A percentile compares a stretch with the other conserved stretches of the same genome.
Evolutionary conservation across 768 basidiomycete species (phyloP).

Genomic region (Daedaleopsis nitida): DNA sequence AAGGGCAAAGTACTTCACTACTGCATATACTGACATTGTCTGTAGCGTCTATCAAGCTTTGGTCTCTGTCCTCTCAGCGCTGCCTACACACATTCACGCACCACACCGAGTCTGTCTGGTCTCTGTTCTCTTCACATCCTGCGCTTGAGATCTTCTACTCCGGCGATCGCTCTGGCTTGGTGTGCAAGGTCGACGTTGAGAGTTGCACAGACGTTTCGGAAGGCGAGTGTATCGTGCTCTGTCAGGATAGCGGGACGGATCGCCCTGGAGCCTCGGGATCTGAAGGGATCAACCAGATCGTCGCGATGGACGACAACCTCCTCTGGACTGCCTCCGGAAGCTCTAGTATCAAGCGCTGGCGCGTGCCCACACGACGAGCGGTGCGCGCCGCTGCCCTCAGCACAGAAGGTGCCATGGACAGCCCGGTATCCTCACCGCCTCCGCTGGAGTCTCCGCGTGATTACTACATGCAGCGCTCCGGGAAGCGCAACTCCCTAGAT

Average conservation of each 20-base stretch:
- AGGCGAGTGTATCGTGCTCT: conserved; percentile 86
- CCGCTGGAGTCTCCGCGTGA: conserved; percentile 13
- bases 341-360: conserved; percentile 84
- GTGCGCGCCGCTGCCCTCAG: conserved; percentile 32
- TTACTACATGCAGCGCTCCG: conserved; percentile 12
- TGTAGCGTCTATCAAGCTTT: conserved; percentile 82
- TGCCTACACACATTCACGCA: conserved; percentile 96
- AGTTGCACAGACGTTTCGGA: conserved; percentile 79
- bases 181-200: conserved; percentile 91
- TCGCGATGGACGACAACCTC: conserved; percentile 77
- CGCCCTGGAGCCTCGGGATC: conserved; percentile 31
- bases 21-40: conserved; percentile 18
- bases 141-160: conserved; percentile 90
- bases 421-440: conserved; percentile 16
- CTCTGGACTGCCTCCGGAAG: conserved; percentile 91
- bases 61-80: conserved; percentile 87
- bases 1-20: conserved; percentile 6
- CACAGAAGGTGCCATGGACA: conserved; percentile 15
- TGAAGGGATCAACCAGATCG: conserved; percentile 82
- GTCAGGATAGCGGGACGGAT: conserved; percentile 57
- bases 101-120: conserved; percentile 95
- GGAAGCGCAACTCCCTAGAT: conserved; percentile 20
- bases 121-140: conserved; percentile 85
- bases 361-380: conserved; percentile 54
- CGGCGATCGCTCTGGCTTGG: conserved; percentile 87